Evolutionary conservation across 768 basidiomycete species (phyloP).

Genomic region (Boletus insuetus): DNA sequence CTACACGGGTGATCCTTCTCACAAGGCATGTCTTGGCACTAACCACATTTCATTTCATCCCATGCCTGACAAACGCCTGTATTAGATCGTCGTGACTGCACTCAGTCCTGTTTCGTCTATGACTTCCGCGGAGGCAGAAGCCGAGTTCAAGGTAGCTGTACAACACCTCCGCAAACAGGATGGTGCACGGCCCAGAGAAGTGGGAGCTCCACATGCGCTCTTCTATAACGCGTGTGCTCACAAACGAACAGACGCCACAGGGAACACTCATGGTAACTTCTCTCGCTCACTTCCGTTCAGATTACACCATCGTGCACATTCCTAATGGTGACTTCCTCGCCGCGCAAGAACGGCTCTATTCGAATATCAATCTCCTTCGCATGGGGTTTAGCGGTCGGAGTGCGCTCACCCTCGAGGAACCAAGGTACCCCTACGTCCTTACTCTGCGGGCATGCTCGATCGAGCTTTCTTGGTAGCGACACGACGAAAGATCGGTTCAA

Average conservation of each 20-base stretch:
- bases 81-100: conserved; percentile 58
- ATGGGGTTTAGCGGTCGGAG: conserved; percentile 80
- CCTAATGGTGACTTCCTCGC: conserved; percentile 64
- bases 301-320: conserved; percentile 80
- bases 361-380: conserved; percentile 80
- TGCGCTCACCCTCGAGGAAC: conserved; percentile 75
- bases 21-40: conserved; percentile 45
- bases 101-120: conserved; percentile 46
- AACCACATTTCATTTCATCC: neutral
- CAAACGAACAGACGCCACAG: conserved; percentile 47
- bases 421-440: conserved; percentile 41
- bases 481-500: conserved; percentile 80
- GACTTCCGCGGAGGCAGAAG: conserved; percentile 41
- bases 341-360: conserved; percentile 64
- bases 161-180: conserved; percentile 58
- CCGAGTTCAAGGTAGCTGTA: conserved; percentile 61
- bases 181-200: conserved; percentile 72
- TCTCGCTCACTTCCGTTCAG: conserved; percentile 83
- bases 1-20: conserved; percentile 70
- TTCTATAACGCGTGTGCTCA: conserved; percentile 4
- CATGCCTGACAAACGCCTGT: conserved; percentile 13
- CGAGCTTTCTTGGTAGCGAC: conserved; percentile 45
- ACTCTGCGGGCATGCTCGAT: conserved; percentile 4
- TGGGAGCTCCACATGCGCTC: conserved; percentile 21
- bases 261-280: conserved; percentile 81